Conservation (phyloP, 257 asterid species). For the Apocynum venetum region DNA sequence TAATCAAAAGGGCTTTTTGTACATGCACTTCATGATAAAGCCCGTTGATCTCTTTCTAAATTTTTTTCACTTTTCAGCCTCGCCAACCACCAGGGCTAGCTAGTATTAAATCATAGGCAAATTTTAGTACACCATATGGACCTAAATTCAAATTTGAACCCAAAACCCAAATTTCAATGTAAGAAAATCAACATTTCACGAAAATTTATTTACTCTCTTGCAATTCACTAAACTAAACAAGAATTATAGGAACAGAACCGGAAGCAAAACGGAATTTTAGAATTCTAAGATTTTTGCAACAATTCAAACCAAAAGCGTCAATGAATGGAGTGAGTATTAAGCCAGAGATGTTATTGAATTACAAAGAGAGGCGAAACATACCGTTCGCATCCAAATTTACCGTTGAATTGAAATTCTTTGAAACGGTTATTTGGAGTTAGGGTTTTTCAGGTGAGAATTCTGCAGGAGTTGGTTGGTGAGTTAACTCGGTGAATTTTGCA, state of each 20-base stretch:
- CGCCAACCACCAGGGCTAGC: not conserved
- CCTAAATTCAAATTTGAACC: conserved; percentile 8
- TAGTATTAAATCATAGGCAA: not conserved
- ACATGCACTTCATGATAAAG: not conserved
- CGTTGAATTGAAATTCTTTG: conserved; percentile 10
- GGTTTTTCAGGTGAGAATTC: conserved; percentile 15
- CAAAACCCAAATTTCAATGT: not conserved
- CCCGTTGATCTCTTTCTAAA: not conserved
- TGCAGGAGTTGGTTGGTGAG: not conserved
- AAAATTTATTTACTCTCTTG: not conserved
- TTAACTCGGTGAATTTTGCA: conserved; percentile 13
- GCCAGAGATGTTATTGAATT: not conserved
- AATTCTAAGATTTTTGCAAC: not conserved
- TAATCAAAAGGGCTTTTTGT: not conserved
- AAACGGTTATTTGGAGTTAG: conserved; percentile 5
- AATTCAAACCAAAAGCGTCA: not conserved
- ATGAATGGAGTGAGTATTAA: not conserved
- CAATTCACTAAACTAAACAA: not conserved
- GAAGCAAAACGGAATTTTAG: conserved; percentile 2
- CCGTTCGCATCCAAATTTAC: not conserved
- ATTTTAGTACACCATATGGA: not conserved
- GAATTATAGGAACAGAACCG: not conserved
- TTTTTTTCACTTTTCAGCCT: not conserved
- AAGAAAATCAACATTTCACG: conserved; percentile 1
- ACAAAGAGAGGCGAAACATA: conserved; percentile 1